Conservation (phyloP, 139 green algal species). For the Chlamydomonas incerta region DNA sequence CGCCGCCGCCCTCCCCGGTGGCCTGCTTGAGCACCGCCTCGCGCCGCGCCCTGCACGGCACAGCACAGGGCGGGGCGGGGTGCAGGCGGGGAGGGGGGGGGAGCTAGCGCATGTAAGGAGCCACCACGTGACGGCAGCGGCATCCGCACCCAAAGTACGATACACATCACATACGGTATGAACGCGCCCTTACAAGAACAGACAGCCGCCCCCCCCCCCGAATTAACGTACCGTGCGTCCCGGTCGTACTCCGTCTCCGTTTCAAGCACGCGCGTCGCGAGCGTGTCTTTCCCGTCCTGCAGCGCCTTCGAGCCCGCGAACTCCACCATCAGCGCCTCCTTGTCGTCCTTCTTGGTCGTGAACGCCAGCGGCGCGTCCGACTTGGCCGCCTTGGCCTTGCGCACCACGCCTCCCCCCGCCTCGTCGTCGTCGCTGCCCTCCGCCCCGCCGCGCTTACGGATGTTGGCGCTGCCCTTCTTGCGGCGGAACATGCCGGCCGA, state of each 20-base stretch:
- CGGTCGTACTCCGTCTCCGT: slow-evolving; percentile 85
- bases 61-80: too few species aligned
- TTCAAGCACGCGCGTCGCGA: slow-evolving; percentile 75
- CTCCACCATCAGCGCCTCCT: slow-evolving; percentile 40
- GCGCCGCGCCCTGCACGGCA: slow-evolving; percentile 40
- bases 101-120: too few species aligned
- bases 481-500: slow-evolving; percentile 49
- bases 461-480: slow-evolving; percentile 63
- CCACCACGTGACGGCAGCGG: too few species aligned
- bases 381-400: slow-evolving; percentile 61
- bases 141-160: too few species aligned
- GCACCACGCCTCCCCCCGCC: slow-evolving; percentile 44
- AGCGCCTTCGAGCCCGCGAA: slow-evolving; percentile 52
- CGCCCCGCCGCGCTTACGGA: slow-evolving; percentile 75
- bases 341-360: slow-evolving; percentile 49
- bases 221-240: slow-evolving; percentile 77
- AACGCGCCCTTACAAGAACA: too few species aligned
- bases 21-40: slow-evolving; percentile 44
- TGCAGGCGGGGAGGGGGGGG: too few species aligned
- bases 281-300: slow-evolving; percentile 56
- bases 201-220: too few species aligned
- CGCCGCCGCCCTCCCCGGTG: slow-evolving; percentile 37
- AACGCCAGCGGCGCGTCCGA: slow-evolving; percentile 66
- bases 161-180: too few species aligned
- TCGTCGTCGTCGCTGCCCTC: slow-evolving; percentile 36